Percentiles rank a stretch among this genome's conserved stretches.
Conservation (phyloP, 2,329 filamentous ascomycete species). For the Neonectria sp. region DNA sequence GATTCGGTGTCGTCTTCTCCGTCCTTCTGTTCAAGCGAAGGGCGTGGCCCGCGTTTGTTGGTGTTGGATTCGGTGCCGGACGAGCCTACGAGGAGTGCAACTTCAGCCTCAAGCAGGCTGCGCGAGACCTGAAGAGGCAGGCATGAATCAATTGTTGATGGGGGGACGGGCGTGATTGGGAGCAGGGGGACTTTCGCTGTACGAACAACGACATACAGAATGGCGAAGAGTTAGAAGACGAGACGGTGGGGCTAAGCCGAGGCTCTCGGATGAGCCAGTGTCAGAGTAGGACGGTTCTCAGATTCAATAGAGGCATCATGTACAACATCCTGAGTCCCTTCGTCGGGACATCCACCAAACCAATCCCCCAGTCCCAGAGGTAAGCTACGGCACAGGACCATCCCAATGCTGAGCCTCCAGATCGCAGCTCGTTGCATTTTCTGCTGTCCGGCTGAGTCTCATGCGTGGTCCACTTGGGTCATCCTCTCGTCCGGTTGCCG, state of each 20-base stretch:
- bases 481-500: constrained; percentile 42
- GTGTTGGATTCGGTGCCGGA: constrained; percentile 94
- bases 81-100: constrained; percentile 99
- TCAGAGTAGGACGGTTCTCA: constrained; percentile 47
- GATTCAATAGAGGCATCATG: constrained; percentile 53
- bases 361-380: not conserved
- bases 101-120: constrained; percentile 77
- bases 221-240: constrained; percentile 39
- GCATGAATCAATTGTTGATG: constrained; percentile 51
- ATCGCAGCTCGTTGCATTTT: constrained; percentile 28
- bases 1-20: constrained; percentile 98
- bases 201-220: constrained; percentile 43
- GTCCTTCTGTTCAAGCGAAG: constrained; percentile 98
- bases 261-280: constrained; percentile 45
- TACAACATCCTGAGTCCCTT: constrained; percentile 48
- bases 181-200: constrained; percentile 39
- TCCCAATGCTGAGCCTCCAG: constrained; percentile 36
- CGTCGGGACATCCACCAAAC: constrained; percentile 6
- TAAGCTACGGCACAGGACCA: constrained; percentile 19
- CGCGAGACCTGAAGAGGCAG: constrained; percentile 70
- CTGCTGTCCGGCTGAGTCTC: constrained; percentile 28
- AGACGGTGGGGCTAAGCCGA: constrained; percentile 36
- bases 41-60: constrained; percentile 97
- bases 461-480: constrained; percentile 32
- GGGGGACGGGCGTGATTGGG: constrained; percentile 15